A percentile compares a stretch with the other conserved stretches of the same genome.
phyloP scores from a whole-genome alignment of 2,329 filamentous ascomycete genomes.

The Hymenoscyphus linearis region DNA sequence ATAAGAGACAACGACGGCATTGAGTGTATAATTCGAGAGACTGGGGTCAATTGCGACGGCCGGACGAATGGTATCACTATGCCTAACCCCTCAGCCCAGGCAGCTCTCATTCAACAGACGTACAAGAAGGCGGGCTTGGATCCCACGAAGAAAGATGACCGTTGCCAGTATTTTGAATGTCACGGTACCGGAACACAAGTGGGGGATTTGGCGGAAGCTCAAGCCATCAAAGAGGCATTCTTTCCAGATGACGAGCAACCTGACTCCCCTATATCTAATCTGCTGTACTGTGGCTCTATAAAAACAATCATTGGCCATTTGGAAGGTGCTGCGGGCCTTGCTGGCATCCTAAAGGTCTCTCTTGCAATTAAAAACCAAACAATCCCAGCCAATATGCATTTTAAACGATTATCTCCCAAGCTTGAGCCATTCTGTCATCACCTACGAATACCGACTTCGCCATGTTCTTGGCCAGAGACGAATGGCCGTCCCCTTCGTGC shows the following conservation, averaged over 20 bases:
- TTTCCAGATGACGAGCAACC: not conserved
- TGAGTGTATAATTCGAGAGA: conserved; percentile 45
- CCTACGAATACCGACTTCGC: conserved; percentile 1
- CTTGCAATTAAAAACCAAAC: conserved; percentile 23
- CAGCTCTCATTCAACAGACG: conserved; percentile 38
- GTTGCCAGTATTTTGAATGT: conserved; percentile 44
- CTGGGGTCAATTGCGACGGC: conserved; percentile 45
- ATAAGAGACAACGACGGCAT: conserved; percentile 53
- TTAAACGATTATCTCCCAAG: no score
- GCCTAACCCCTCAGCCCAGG: conserved; percentile 43
- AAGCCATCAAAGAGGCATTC: conserved; percentile 33
- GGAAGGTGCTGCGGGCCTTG: conserved; percentile 26
- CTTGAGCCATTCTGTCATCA: conserved; percentile 4
- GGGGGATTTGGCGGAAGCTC: conserved; percentile 40
- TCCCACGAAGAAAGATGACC: conserved; percentile 30
- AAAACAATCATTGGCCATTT: conserved; percentile 26
- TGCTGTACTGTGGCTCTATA: conserved; percentile 15
- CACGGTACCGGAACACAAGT: conserved; percentile 39
- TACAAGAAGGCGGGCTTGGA: conserved; percentile 42
- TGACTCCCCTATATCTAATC: no score
- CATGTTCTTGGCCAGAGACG: no score
- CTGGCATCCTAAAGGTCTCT: conserved; percentile 26
- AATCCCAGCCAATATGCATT: conserved; percentile 28
- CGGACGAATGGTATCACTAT: conserved; percentile 44
- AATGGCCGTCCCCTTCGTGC: conserved; percentile 13